Evolutionary conservation across 495 filamentous ascomycete genomes (phyloP), one percentile per base, ranked within the genome.

Genomic region (Aspergillus nidulans): DNA sequence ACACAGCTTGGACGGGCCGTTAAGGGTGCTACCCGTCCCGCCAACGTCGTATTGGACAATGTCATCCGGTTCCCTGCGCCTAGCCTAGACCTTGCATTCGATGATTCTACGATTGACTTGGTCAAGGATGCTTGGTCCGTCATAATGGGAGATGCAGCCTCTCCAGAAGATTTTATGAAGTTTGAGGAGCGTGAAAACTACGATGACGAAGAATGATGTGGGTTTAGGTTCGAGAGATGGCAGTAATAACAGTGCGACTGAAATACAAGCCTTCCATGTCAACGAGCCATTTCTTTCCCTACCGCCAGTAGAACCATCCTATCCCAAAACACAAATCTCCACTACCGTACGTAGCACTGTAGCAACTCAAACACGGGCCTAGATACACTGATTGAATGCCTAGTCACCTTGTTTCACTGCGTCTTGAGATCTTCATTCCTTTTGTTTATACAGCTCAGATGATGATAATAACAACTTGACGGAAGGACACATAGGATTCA

Each of bases 101-200:
- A 90, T 59, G 90, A 95, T 65, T 63, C 68, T 6, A 69, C 78
- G 10, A 64, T 92, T 23, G 78, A 82, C 13, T 61, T 77, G 21
- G 84, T 91, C 18, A 76, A 78, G 52, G 69, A 77, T 26, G 81
- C 80, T 13, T 95, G 88, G 88, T 72, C 77, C 53, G 62, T 68
- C 21, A 73, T 90, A 7, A 72, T 84, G 55, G 82, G 80, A 16
- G 75, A 78, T 16, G 69, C 74, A 30, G 69, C 65, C 6, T 53
- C 46, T 20, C 70, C 73, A 39, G 73, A 72, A 3, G 72, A 74
- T 16, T 94, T 90, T 62, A 89, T 94, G 86, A 69, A 65, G 10
- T 77, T 77, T 58, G 70, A 74, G 18, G 74, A 77, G 52, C 69
- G 74, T n/a, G 72, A 73, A 26, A 62, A 57, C 39, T 56, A 62